A percentile compares a stretch with the other conserved stretches of the same genome.
Conservation (phyloP, 176 grass and related monocot genomes). For the Oryza punctata region DNA sequence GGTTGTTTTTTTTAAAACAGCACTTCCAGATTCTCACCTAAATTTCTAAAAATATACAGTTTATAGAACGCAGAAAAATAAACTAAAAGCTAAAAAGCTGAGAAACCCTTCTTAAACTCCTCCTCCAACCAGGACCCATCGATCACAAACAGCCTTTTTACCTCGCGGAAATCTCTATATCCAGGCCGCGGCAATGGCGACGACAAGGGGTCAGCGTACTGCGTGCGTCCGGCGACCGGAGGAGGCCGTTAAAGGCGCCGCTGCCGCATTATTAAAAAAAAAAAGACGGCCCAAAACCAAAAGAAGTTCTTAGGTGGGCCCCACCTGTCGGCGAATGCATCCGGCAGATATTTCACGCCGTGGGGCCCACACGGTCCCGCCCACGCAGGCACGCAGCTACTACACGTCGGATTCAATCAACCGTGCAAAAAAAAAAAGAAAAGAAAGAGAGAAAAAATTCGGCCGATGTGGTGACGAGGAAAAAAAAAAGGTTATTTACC, state of each 20-base stretch:
- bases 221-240: background rate
- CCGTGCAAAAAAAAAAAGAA: background rate
- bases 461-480: too few relatives aligned
- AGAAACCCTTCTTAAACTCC: too few relatives aligned
- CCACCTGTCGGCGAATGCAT: background rate
- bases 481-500: too few relatives aligned
- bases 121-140: too few relatives aligned
- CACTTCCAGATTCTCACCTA: too few relatives aligned
- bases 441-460: too few relatives aligned
- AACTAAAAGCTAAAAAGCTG: too few relatives aligned
- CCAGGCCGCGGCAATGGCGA: background rate
- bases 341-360: background rate
- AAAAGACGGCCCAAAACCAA: constrained; percentile 1
- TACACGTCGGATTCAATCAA: background rate
- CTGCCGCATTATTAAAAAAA: background rate
- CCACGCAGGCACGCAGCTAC: background rate
- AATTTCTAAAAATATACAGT: too few relatives aligned
- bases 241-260: constrained; percentile 2
- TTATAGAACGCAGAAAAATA: too few relatives aligned
- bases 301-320: background rate
- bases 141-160: too few relatives aligned
- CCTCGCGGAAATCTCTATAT: too few relatives aligned
- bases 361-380: background rate
- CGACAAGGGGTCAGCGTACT: background rate
- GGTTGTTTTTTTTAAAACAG: too few relatives aligned